A percentile compares a stretch with the other conserved stretches of the same genome.
phyloP scores from a whole-genome alignment of 2,329 filamentous ascomycete genomes.

The Pseudogymnoascus sp. region DNA sequence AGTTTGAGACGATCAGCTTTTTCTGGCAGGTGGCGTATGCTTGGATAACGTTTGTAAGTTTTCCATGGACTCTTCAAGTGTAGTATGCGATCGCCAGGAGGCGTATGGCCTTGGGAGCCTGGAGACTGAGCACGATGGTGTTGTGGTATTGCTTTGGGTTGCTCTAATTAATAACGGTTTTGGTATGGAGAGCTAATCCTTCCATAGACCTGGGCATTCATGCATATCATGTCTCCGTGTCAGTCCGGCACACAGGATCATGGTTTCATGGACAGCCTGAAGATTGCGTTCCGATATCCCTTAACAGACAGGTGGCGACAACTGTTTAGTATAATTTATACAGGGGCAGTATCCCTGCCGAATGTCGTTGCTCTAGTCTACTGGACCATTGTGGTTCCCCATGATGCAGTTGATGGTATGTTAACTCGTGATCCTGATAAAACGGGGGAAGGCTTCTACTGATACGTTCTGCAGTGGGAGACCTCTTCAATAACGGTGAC shows the following conservation, averaged over 20 bases:
- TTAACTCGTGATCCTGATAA: neutral
- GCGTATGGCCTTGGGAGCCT: neutral
- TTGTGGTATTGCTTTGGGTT: neutral
- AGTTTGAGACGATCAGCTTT: slow-evolving; percentile 26
- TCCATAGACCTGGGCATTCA: slow-evolving; percentile 26
- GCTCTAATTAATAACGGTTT: neutral
- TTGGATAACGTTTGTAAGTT: slow-evolving; percentile 25
- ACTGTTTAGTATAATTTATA: slow-evolving; percentile 29
- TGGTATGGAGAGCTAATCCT: neutral
- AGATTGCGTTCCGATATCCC: slow-evolving; percentile 22
- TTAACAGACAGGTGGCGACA: slow-evolving; percentile 15
- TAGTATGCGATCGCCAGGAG: neutral
- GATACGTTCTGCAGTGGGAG: slow-evolving; percentile 14
- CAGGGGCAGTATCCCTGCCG: slow-evolving; percentile 24
- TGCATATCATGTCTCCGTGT: slow-evolving; percentile 28
- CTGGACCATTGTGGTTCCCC: slow-evolving; percentile 26
- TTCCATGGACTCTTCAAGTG: no score
- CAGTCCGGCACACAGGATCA: slow-evolving; percentile 10
- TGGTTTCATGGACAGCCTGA: slow-evolving; percentile 12
- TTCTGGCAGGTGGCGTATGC: slow-evolving; percentile 25
- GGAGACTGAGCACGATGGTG: neutral
- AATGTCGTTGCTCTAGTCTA: slow-evolving; percentile 24
- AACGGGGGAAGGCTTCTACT: slow-evolving; percentile 8
- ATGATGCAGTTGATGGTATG: slow-evolving; percentile 8
- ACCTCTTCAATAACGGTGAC: slow-evolving; percentile 19